Evolutionary conservation across 164 flowering plant species (phyloP).

Genomic region (Piper longum): DNA sequence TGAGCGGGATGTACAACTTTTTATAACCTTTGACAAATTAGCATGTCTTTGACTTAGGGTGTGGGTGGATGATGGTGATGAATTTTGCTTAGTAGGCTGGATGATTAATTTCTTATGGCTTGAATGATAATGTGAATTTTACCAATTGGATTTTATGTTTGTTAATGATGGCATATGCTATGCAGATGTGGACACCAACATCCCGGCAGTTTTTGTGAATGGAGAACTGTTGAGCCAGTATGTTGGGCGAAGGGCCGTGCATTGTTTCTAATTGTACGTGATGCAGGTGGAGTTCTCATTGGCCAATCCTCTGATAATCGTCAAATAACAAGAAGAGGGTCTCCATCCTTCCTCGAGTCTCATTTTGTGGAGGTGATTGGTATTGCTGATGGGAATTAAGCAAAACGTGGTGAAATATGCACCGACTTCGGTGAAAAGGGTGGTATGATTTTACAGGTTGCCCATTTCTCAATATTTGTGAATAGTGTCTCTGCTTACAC

Average conservation of each 20-base stretch:
- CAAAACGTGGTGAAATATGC: conserved; percentile 71
- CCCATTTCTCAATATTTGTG: neutral
- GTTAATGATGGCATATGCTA: no score
- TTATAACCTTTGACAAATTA: no score
- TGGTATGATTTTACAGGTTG: conserved; percentile 24
- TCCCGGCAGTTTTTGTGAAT: conserved; percentile 77
- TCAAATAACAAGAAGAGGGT: conserved; percentile 46
- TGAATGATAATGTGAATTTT: no score
- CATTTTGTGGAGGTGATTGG: conserved; percentile 86
- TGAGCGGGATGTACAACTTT: no score
- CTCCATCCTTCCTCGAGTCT: conserved; percentile 29
- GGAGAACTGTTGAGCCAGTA: conserved; percentile 49
- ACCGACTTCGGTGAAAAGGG: conserved; percentile 68
- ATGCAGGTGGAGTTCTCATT: conserved; percentile 37
- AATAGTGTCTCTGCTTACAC: neutral
- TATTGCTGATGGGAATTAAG: conserved; percentile 63
- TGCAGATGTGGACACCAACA: conserved; percentile 60
- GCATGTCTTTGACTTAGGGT: no score
- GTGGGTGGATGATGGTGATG: no score
- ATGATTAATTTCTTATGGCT: no score
- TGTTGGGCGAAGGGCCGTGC: conserved; percentile 55
- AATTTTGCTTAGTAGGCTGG: no score
- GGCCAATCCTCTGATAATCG: conserved; percentile 74
- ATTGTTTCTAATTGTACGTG: conserved; percentile 52
- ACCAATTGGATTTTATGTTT: no score